Evolutionary conservation across 768 basidiomycete genomes (phyloP).

Genomic region (Hericium coralloides): DNA sequence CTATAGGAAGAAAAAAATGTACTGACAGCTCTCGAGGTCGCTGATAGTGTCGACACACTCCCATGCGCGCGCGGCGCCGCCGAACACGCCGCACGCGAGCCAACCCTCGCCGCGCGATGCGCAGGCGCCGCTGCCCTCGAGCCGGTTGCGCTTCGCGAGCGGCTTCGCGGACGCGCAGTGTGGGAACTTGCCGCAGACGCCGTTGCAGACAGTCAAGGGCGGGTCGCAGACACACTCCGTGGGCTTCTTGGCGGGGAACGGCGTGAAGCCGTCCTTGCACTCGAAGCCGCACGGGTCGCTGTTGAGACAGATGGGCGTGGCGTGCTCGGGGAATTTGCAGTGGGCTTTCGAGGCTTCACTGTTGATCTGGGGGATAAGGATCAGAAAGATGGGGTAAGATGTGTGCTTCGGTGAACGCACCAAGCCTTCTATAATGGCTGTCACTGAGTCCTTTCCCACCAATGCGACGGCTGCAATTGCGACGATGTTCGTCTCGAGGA

Average conservation of each 20-base stretch:
- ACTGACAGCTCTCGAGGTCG: conserved; percentile 48
- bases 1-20: background rate
- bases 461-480: conserved; percentile 21
- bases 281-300: conserved; percentile 35
- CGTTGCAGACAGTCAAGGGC: conserved; percentile 39
- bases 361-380: conserved; percentile 17
- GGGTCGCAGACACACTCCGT: conserved; percentile 32
- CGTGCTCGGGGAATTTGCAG: conserved; percentile 35
- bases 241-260: conserved; percentile 23
- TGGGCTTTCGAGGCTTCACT: conserved; percentile 12
- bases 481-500: conserved; percentile 25
- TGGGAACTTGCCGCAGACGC: conserved; percentile 26
- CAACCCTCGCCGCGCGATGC: conserved; percentile 17
- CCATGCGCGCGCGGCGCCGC: conserved; percentile 30
- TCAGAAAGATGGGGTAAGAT: background rate
- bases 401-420: conserved; percentile 17
- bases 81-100: conserved; percentile 36
- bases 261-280: conserved; percentile 35
- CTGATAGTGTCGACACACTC: conserved; percentile 39
- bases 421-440: conserved; percentile 24
- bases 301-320: conserved; percentile 26
- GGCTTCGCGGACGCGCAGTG: conserved; percentile 21
- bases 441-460: conserved; percentile 24
- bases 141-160: conserved; percentile 17
- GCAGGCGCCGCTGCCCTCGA: conserved; percentile 23